Percentiles rank a stretch among this genome's conserved stretches.
These are phyloP conservation scores for Didymella lethalis DNA, from an alignment of 2,329 filamentous ascomycete species.

Conservation along the genomic window DNA sequence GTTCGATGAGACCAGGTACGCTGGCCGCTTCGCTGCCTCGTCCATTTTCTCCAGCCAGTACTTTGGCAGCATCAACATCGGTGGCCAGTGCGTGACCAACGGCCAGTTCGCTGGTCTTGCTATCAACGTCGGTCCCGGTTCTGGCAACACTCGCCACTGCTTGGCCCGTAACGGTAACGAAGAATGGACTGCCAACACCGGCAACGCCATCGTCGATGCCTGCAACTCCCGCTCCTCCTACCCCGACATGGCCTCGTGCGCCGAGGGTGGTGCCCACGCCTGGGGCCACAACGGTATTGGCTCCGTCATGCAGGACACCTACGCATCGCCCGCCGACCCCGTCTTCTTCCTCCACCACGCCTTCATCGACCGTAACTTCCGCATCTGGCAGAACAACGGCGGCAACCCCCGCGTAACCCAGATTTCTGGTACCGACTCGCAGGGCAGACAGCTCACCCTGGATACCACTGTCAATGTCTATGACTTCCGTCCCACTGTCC, in stretches of 20 bases:
- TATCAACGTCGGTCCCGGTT: constrained; percentile 43
- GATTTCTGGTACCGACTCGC: constrained; percentile 53
- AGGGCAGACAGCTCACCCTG: constrained; percentile 35
- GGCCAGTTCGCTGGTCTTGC: constrained; percentile 45
- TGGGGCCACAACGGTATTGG: constrained; percentile 50
- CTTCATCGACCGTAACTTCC: constrained; percentile 60
- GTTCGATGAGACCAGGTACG: constrained; percentile 48
- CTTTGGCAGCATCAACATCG: constrained; percentile 38
- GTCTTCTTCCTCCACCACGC: constrained; percentile 61
- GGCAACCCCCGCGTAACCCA: constrained; percentile 28
- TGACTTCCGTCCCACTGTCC: constrained; percentile 37
- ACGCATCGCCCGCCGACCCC: constrained; percentile 46
- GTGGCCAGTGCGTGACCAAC: constrained; percentile 42
- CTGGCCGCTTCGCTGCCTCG: constrained; percentile 39
- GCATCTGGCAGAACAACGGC: constrained; percentile 53
- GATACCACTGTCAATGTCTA: constrained; percentile 41
- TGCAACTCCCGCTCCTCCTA: constrained; percentile 38
- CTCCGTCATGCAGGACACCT: constrained; percentile 46
- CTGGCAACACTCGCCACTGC: constrained; percentile 40
- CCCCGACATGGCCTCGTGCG: constrained; percentile 41
- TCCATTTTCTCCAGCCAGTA: constrained; percentile 43
- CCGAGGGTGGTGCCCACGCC: constrained; percentile 44
- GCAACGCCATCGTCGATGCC: constrained; percentile 37
- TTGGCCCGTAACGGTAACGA: constrained; percentile 42
- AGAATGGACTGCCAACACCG: constrained; percentile 38